Percentiles rank a stretch among this genome's conserved stretches.
Conservation (phyloP, 1,284 basidiomycete genomes). For the Tylopilus sp. region DNA sequence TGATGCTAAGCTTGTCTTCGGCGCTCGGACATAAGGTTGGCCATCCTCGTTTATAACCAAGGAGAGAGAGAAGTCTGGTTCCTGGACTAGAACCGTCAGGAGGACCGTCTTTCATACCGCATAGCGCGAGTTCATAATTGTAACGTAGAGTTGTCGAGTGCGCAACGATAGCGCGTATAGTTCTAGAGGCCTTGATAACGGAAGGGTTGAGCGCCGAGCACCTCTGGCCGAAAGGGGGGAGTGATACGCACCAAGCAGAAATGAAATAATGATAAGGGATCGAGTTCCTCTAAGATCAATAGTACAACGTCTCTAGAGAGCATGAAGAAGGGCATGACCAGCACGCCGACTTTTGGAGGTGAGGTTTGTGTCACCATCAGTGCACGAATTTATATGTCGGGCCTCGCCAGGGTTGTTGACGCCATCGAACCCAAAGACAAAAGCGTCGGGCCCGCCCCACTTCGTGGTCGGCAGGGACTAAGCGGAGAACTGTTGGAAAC, state of each 20-base stretch:
- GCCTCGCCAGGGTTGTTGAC: constrained; percentile 23
- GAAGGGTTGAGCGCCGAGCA: constrained; percentile 3
- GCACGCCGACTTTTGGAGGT: constrained; percentile 31
- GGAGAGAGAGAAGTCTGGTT: constrained; percentile 46
- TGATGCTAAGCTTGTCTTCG: constrained; percentile 45
- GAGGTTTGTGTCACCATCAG: constrained; percentile 7
- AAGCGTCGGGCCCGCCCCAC: constrained; percentile 34
- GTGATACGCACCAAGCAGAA: constrained; percentile 44
- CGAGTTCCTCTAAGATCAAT: constrained; percentile 49
- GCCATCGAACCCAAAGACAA: constrained; percentile 31
- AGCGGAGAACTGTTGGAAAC: constrained; percentile 32
- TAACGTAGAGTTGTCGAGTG: constrained; percentile 50
- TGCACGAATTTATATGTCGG: constrained; percentile 33
- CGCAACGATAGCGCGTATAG: constrained; percentile 42
- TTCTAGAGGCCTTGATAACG: constrained; percentile 43
- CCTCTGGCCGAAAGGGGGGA: not conserved
- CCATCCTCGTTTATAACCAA: constrained; percentile 52
- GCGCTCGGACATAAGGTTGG: constrained; percentile 47
- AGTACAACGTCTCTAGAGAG: constrained; percentile 54
- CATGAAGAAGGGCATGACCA: constrained; percentile 41
- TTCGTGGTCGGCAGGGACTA: constrained; percentile 31
- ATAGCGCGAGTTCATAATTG: constrained; percentile 49
- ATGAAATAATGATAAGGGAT: constrained; percentile 48
- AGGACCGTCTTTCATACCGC: constrained; percentile 53
- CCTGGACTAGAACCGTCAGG: constrained; percentile 37